Conservation (phyloP, 805 yeast genomes). For the Vanderwaltozyma yarrowii region DNA sequence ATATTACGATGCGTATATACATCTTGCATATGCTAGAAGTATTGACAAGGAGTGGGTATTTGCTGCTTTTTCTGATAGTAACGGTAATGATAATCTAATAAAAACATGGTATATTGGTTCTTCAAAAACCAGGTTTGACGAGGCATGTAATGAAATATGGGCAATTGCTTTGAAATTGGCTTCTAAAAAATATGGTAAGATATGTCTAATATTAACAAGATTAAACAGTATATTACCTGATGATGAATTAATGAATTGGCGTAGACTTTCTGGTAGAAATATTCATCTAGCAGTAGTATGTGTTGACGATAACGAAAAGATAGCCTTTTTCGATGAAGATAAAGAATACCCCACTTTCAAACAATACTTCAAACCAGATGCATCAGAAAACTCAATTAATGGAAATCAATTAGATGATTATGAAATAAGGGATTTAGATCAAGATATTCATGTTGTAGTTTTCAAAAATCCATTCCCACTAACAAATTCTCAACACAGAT, state of each 20-base stretch:
- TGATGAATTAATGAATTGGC: conserved; percentile 74
- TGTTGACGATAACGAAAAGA: conserved; percentile 49
- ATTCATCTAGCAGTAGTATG: conserved; percentile 61
- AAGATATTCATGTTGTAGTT: conserved; percentile 46
- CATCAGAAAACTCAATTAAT: conserved; percentile 10
- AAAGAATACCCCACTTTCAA: conserved; percentile 28
- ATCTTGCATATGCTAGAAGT: conserved; percentile 77
- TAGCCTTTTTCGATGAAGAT: conserved; percentile 26
- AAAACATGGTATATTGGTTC: conserved; percentile 51
- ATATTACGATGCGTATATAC: conserved; percentile 59
- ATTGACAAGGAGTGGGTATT: conserved; percentile 74
- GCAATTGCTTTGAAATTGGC: conserved; percentile 41
- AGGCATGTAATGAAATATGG: conserved; percentile 61
- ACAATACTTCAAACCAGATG: conserved; percentile 24
- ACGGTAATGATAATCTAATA: conserved; percentile 51
- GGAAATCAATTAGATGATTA: conserved; percentile 17
- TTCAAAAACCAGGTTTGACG: conserved; percentile 35
- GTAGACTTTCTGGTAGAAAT: conserved; percentile 51
- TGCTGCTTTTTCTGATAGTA: conserved; percentile 85
- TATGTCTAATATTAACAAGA: conserved; percentile 56
- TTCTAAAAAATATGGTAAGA: conserved; percentile 37
- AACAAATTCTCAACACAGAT: conserved; percentile 57
- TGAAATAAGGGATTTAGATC: conserved; percentile 38
- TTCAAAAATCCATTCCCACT: conserved; percentile 54
- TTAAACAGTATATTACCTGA: conserved; percentile 68